Evolutionary conservation across 2,329 filamentous ascomycete genomes (phyloP), one percentile per base, ranked within the genome.

Genomic region (Hysterium pulicare): DNA sequence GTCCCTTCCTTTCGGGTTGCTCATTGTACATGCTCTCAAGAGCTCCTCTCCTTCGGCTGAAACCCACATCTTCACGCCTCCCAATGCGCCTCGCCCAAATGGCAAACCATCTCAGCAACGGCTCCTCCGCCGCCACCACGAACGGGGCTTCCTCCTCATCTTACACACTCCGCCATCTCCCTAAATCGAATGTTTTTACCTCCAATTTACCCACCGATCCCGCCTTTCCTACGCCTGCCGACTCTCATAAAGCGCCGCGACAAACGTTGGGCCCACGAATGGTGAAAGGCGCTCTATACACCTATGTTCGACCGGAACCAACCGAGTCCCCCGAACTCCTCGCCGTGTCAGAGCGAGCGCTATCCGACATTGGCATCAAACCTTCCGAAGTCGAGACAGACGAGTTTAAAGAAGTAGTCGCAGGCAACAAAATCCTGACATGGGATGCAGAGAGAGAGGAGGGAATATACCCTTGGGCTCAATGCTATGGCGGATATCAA

Each of bases 401-500:
- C 1, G 83, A 87, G 9, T 96, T 97, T 64, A 78, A 79, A 48
- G 76, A 86, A 46, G 75, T 89, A 1, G 86, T 94, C 5, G 82
- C 87, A 0, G 93, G 93, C 2, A 95, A 93, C 62, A 83, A 82
- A 59, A 77, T 96, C 11, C 80, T 86, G 42, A 91, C 90, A 38
- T 87, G 86, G 80, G 79, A 89, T 50, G 79, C 85, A 45, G 77
- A 82, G 4, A 54, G 64, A 30, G 57, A 52, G n/a, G 62, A 51
- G 22, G 85, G 86, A 16, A 82, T 93, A 33, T 98, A 98, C 64
- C 91, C 93, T 0, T 98, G 93, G 93, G 90, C 93, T 23, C 93
- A 98, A 70, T 97, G 93, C 71, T 98, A 98, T 65, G 93, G 93
- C 44, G 91, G 35, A 38, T 16, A 38, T 7, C n/a, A 38, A 23